These are phyloP conservation scores for Raphanus sativus DNA, from an alignment of 345 rosid genomes.

Conservation along the genomic window DNA sequence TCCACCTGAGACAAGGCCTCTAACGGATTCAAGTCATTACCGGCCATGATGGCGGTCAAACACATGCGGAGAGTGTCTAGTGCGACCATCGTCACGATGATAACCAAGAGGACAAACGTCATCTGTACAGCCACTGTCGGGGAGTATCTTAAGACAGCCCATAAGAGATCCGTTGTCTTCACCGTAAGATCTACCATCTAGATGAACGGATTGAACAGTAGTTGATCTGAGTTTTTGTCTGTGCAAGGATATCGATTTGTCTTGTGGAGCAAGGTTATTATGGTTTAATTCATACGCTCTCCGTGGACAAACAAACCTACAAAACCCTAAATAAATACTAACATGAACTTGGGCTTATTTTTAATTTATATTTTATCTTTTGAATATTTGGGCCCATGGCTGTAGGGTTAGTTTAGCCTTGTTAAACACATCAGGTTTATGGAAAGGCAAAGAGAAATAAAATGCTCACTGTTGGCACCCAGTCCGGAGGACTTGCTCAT, in stretches of 20 bases:
- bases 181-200: neutral
- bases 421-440: neutral
- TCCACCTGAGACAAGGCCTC: neutral
- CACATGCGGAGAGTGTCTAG: neutral
- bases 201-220: neutral
- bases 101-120: neutral
- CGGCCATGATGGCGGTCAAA: neutral
- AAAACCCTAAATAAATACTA: neutral
- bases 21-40: neutral
- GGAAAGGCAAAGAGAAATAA: conserved; percentile 9
- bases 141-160: neutral
- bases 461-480: conserved; percentile 58
- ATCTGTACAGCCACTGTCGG: neutral
- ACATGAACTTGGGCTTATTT: neutral
- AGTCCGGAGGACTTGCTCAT: neutral
- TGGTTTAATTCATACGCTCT: neutral
- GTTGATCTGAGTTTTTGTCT: neutral
- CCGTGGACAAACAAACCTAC: neutral
- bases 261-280: neutral
- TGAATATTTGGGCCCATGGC: neutral
- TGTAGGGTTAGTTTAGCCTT: too few species aligned
- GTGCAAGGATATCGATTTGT: neutral
- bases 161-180: neutral
- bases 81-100: neutral
- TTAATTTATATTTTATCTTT: too few species aligned